Conservation (phyloP, 768 basidiomycete species). For the Lactarius hengduanensis region DNA sequence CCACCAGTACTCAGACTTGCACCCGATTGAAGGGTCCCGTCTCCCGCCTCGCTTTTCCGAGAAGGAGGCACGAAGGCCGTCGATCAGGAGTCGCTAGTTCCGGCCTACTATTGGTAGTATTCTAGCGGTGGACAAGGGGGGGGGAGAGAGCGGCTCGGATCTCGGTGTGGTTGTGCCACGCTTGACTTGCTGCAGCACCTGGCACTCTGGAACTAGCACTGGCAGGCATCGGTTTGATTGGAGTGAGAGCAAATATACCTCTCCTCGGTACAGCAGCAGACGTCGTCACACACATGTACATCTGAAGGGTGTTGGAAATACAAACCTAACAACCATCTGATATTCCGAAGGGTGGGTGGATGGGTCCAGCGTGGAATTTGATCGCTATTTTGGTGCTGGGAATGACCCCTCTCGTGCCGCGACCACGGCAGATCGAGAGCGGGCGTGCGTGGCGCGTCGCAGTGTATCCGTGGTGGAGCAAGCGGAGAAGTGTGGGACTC, state of each 20-base stretch:
- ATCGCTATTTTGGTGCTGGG: too few relatives aligned
- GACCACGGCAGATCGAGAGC: too few relatives aligned
- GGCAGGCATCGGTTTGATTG: too few relatives aligned
- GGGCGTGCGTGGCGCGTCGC: neutral
- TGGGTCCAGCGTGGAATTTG: too few relatives aligned
- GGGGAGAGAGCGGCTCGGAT: neutral
- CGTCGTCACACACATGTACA: constrained; percentile 52
- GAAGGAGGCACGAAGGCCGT: neutral
- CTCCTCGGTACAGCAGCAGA: constrained; percentile 71
- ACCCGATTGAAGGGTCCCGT: neutral
- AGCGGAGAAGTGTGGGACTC: neutral
- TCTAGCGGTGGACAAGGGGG: neutral
- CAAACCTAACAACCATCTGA: constrained; percentile 41
- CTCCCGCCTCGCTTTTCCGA: neutral
- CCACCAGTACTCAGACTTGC: neutral
- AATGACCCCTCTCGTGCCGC: too few relatives aligned
- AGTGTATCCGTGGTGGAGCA: neutral
- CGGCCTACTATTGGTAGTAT: neutral
- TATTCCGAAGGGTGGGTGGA: too few relatives aligned
- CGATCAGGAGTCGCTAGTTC: neutral
- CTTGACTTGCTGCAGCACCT: too few relatives aligned
- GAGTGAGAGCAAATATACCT: constrained; percentile 33
- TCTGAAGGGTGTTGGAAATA: constrained; percentile 53
- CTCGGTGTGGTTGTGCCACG: neutral
- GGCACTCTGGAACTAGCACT: too few relatives aligned